Conservation (phyloP, 495 filamentous ascomycete genomes). For the Geoglossum glabrum region DNA sequence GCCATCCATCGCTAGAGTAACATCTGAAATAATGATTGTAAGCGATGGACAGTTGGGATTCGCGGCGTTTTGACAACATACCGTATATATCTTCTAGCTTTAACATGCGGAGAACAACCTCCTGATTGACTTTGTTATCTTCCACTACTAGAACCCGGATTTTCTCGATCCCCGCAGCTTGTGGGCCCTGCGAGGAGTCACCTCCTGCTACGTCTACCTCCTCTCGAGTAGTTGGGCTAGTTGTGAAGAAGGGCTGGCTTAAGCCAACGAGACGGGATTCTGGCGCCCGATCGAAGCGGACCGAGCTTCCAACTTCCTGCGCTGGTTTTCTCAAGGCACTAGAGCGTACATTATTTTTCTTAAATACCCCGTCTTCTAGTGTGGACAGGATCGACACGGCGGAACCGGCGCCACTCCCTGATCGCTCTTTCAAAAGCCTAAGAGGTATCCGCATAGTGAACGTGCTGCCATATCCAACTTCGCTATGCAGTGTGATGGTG, state of each 20-base stretch:
- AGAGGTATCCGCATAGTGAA: slow-evolving; percentile 75
- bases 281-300: slow-evolving; percentile 23
- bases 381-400: slow-evolving; percentile 6
- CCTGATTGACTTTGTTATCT: slow-evolving; percentile 88
- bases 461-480: slow-evolving; percentile 51
- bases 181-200: slow-evolving; percentile 16
- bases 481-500: slow-evolving; percentile 47
- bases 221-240: slow-evolving; percentile 22
- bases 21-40: slow-evolving; percentile 25
- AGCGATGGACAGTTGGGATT: neutral
- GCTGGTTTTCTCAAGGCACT: neutral
- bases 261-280: slow-evolving; percentile 67
- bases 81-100: slow-evolving; percentile 47
- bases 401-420: slow-evolving; percentile 30
- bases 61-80: slow-evolving; percentile 11
- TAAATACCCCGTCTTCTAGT: neutral
- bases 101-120: slow-evolving; percentile 66
- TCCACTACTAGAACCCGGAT: slow-evolving; percentile 80
- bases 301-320: neutral
- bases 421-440: slow-evolving; percentile 46
- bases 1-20: slow-evolving; percentile 67
- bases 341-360: neutral
- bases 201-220: slow-evolving; percentile 26
- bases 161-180: slow-evolving; percentile 31
- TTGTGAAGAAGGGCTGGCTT: slow-evolving; percentile 69